Conservation (phyloP, 164 flowering plant species). For the Stephania yunnanensis region DNA sequence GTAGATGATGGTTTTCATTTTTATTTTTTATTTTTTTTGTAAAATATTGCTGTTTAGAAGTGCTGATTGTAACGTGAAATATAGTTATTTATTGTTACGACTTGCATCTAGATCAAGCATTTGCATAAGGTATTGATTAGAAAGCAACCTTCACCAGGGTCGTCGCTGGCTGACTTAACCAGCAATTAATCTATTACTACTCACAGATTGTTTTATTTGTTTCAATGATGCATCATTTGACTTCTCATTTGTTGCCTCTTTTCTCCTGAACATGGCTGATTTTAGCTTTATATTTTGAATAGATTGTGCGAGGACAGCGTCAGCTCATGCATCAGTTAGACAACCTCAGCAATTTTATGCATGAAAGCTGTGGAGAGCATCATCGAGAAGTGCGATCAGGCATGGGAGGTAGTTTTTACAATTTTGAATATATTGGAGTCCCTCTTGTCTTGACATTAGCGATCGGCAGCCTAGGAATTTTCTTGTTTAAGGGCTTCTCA, state of each 20-base stretch:
- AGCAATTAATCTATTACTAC: too few species aligned
- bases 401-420: constrained; percentile 18
- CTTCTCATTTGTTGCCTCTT: not conserved
- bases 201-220: not conserved
- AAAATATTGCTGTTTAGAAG: too few species aligned
- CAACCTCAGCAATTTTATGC: constrained; percentile 53
- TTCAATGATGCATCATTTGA: not conserved
- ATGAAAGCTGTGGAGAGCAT: constrained; percentile 42
- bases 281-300: constrained; percentile 13
- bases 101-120: too few species aligned
- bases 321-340: constrained; percentile 81
- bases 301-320: constrained; percentile 74
- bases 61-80: too few species aligned
- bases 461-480: constrained; percentile 50
- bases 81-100: too few species aligned
- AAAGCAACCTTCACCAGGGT: too few species aligned
- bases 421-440: constrained; percentile 25
- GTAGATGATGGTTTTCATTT: too few species aligned
- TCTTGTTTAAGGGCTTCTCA: constrained; percentile 30
- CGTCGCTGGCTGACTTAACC: too few species aligned
- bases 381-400: constrained; percentile 24
- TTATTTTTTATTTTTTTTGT: too few species aligned
- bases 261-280: not conserved
- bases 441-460: constrained; percentile 41
- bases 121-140: too few species aligned